Percentiles rank a stretch among this genome's conserved stretches.
phyloP scores from a whole-genome alignment of 495 filamentous ascomycete species.

The Aspergillus affinis region DNA sequence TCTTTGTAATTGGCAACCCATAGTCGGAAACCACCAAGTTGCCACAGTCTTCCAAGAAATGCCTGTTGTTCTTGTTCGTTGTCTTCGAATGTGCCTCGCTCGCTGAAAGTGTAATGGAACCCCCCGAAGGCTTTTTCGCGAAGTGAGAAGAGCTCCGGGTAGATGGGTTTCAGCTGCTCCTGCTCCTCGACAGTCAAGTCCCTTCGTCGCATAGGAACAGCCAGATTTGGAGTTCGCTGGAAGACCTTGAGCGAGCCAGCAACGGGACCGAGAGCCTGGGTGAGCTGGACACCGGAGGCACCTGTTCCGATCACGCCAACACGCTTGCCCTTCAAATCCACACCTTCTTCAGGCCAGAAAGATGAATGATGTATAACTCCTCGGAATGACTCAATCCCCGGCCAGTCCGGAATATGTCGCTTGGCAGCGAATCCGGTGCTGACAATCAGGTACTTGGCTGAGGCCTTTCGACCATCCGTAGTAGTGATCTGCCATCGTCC shows the following conservation, averaged over 20 bases:
- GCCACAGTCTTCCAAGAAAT: slow-evolving; percentile 47
- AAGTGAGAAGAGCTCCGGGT: slow-evolving; percentile 43
- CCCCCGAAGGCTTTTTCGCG: slow-evolving; percentile 49
- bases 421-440: slow-evolving; percentile 36
- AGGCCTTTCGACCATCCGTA: slow-evolving; percentile 42
- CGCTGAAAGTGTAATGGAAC: slow-evolving; percentile 43
- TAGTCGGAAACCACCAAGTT: slow-evolving; percentile 50
- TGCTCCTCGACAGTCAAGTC: slow-evolving; percentile 46
- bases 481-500: slow-evolving; percentile 50
- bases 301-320: slow-evolving; percentile 61
- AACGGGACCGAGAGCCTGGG: slow-evolving; percentile 43
- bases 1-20: slow-evolving; percentile 54
- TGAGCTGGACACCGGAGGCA: slow-evolving; percentile 56
- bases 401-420: slow-evolving; percentile 43
- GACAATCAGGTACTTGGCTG: slow-evolving; percentile 49
- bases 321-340: slow-evolving; percentile 50
- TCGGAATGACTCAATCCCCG: slow-evolving; percentile 53
- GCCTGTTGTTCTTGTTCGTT: slow-evolving; percentile 46
- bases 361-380: slow-evolving; percentile 56
- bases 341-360: slow-evolving; percentile 55
- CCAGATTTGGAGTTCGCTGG: slow-evolving; percentile 55
- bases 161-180: slow-evolving; percentile 37
- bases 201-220: slow-evolving; percentile 52
- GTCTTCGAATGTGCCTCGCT: slow-evolving; percentile 45
- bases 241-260: slow-evolving; percentile 46